phyloP scores from a whole-genome alignment of 805 yeast species.

The Spencermartinsiella europaea region DNA sequence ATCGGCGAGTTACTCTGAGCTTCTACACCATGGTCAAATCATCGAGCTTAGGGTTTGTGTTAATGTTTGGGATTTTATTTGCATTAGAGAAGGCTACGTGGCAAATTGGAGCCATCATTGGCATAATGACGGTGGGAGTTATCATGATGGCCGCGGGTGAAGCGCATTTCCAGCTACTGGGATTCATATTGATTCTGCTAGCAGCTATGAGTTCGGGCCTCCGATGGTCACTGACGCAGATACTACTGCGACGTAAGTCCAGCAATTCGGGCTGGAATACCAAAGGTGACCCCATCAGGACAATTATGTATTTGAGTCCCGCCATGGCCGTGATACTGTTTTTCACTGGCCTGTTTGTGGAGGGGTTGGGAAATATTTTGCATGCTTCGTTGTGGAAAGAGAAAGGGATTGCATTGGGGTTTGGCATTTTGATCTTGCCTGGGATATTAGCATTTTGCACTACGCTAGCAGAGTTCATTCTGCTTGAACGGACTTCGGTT shows the following conservation, averaged over 20 bases:
- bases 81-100: conserved; percentile 68
- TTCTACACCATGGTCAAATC: conserved; percentile 93
- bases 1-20: conserved; percentile 71
- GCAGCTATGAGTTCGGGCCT: conserved; percentile 84
- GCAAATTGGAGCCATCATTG: conserved; percentile 63
- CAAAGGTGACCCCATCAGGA: conserved; percentile 60
- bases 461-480: conserved; percentile 77
- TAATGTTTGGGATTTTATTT: conserved; percentile 80
- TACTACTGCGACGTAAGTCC: conserved; percentile 42
- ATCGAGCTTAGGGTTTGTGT: conserved; percentile 79
- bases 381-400: conserved; percentile 57
- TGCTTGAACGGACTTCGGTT: conserved; percentile 76
- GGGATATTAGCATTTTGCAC: conserved; percentile 83
- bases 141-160: conserved; percentile 69
- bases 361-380: conserved; percentile 56
- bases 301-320: conserved; percentile 82
- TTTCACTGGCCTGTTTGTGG: conserved; percentile 58
- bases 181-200: conserved; percentile 66
- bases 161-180: conserved; percentile 40
- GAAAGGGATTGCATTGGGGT: conserved; percentile 53
- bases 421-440: conserved; percentile 63
- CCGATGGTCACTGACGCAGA: conserved; percentile 92
- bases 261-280: background rate
- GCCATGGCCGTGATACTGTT: conserved; percentile 66
- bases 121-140: conserved; percentile 79